Evolutionary conservation across 1,284 basidiomycete species (phyloP), one percentile per base, ranked within the genome.

Genomic region (Puccinia polysora): DNA sequence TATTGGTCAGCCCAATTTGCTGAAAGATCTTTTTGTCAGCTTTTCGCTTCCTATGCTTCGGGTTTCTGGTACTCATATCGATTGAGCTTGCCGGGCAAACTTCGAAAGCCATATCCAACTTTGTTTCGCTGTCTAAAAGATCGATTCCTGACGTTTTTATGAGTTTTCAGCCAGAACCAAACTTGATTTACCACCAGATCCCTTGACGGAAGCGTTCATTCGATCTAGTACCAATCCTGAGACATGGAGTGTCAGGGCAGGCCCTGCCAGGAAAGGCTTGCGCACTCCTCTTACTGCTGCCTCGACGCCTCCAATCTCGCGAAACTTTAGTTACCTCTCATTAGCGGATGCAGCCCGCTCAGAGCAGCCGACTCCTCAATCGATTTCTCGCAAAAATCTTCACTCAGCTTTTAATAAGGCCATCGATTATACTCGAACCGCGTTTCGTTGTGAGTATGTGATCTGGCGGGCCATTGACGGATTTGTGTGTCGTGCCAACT

Each of bases 401-500:
- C 25, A 32, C 4, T 47, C 45, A 1, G 59, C 59, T 28, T 20
- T 63, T 15, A 8, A 62, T 10, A 1, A 43, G 2, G 5, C 36
- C n/a, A 12, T 23, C 34, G 14, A n/a, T 7, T n/a, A 18, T 12
- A 8, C n/a, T 23, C 3, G 18, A 20, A 28, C 28, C 18, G 52
- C 23, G 8, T 69, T 55, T 25, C 52, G 40, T n/a, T 69, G 65
- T 25, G 65, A 69, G n/a, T 45, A 47, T 34, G 56, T 70, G 12
- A 25, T 70, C 23, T 70, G 67, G 67, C 25, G 18, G 4, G 56
- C 43, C 12, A 3, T 12, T 5, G 45, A 70, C 43, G 68, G 68
- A 18, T 70, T 70, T 25, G 56, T 60, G 7, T 56, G 56, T 52
- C 30, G 68, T 20, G 58, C 56, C 10, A 70, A 70, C 34, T 62